A percentile compares a stretch with the other conserved stretches of the same genome.
Evolutionary conservation across 2,329 filamentous ascomycete genomes (phyloP).

Genomic region (Reticulascus tulasneorum): DNA sequence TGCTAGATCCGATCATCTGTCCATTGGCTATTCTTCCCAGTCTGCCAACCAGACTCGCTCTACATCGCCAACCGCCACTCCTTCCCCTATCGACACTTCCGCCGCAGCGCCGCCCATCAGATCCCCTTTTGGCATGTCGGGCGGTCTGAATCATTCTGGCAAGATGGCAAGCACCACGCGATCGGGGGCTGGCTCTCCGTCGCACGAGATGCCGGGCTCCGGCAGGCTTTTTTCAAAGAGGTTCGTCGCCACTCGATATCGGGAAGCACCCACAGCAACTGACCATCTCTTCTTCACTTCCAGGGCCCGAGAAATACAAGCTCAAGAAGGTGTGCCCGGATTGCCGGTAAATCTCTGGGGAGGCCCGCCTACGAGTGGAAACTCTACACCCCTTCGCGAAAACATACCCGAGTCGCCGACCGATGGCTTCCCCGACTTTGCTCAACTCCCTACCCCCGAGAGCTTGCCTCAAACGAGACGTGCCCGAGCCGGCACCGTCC

Average conservation of each 20-base stretch:
- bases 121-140: constrained; percentile 68
- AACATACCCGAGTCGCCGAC: constrained; percentile 96
- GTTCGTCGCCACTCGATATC: constrained; percentile 48
- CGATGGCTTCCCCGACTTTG: constrained; percentile 91
- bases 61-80: constrained; percentile 73
- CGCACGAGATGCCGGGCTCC: constrained; percentile 75
- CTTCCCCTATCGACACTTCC: constrained; percentile 76
- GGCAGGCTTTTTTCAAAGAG: constrained; percentile 85
- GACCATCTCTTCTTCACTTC: constrained; percentile 6
- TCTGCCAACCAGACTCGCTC: constrained; percentile 67
- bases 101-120: constrained; percentile 59
- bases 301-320: constrained; percentile 93
- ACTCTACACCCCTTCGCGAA: constrained; percentile 92
- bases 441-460: constrained; percentile 64
- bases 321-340: constrained; percentile 80
- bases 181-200: constrained; percentile 92
- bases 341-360: constrained; percentile 76
- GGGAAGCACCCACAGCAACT: constrained; percentile 3
- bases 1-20: constrained; percentile 80
- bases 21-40: constrained; percentile 75
- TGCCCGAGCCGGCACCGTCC: constrained; percentile 90
- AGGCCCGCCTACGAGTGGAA: constrained; percentile 92
- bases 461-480: constrained; percentile 67
- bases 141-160: constrained; percentile 53
- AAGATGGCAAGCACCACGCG: constrained; percentile 61